Percentiles rank a stretch among this genome's conserved stretches.
These are phyloP conservation scores for Patellaria atrata DNA, from an alignment of 495 filamentous ascomycete species.

Conservation along the genomic window DNA sequence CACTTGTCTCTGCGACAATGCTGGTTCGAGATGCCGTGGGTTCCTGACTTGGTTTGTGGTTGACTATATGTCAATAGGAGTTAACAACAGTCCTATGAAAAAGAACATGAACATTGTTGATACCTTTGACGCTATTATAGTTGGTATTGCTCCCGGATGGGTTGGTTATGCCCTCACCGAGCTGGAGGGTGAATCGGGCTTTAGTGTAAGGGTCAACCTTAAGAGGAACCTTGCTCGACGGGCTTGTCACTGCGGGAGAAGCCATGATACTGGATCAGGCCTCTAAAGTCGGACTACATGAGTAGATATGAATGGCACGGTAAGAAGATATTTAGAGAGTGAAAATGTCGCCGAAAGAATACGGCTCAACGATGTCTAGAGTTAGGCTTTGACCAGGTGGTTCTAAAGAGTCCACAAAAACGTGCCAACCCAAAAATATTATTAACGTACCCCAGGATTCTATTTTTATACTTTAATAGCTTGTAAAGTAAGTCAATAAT, in stretches of 20 bases:
- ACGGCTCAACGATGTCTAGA: too few species aligned
- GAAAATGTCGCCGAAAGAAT: too few species aligned
- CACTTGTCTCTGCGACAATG: constrained; percentile 23
- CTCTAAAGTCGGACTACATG: too few species aligned
- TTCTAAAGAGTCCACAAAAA: too few species aligned
- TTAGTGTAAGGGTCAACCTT: constrained; percentile 19
- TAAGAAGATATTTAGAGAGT: too few species aligned
- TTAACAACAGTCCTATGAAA: neutral
- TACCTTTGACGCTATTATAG: constrained; percentile 17
- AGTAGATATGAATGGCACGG: too few species aligned
- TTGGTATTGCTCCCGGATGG: neutral
- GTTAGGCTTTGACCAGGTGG: too few species aligned
- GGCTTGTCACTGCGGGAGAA: constrained; percentile 14
- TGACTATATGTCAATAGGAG: constrained; percentile 16
- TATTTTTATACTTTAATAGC: too few species aligned
- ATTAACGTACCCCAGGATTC: too few species aligned
- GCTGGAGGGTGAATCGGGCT: constrained; percentile 16
- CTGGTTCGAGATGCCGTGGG: constrained; percentile 16
- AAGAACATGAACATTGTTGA: neutral
- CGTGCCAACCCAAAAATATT: too few species aligned
- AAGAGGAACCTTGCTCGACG: constrained; percentile 3
- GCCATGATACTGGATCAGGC: constrained; percentile 11
- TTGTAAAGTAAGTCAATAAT: too few species aligned
- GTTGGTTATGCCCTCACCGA: constrained; percentile 14
- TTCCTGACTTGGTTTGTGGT: constrained; percentile 39